These are phyloP conservation scores for Penicillium sp. DNA, from an alignment of 2,329 filamentous ascomycete genomes.

Conservation along the genomic window DNA sequence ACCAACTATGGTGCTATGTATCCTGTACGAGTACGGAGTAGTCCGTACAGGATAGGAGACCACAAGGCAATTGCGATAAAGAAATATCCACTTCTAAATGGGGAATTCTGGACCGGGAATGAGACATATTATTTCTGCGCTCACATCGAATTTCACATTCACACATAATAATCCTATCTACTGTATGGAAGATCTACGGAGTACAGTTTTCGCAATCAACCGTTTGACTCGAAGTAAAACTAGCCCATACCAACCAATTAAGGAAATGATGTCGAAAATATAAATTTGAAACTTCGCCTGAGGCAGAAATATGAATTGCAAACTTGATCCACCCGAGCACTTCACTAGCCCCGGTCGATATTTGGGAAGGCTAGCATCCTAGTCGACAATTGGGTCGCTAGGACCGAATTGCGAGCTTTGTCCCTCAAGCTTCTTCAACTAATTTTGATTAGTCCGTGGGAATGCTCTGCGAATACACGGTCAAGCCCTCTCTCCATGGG, in stretches of 20 bases:
- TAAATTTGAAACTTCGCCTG: neutral
- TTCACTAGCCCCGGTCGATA: neutral
- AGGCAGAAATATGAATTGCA: neutral
- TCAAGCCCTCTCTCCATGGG: neutral
- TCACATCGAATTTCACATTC: neutral
- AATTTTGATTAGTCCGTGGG: neutral
- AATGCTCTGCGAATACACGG: neutral
- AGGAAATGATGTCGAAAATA: neutral
- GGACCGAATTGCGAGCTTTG: neutral
- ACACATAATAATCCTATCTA: neutral
- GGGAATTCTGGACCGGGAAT: neutral
- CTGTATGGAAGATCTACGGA: neutral
- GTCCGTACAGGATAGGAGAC: neutral
- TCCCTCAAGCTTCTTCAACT: neutral
- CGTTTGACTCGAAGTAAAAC: neutral
- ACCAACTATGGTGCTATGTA: neutral
- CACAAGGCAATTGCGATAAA: neutral
- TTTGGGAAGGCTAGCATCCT: neutral
- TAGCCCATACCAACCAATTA: too few relatives aligned
- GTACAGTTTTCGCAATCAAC: neutral
- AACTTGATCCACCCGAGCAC: neutral
- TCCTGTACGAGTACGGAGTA: neutral
- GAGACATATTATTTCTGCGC: neutral
- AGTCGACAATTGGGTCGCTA: neutral
- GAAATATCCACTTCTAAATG: neutral